Base-by-base conservation (phyloP, 192 early-diverging fungal genomes). In the Dissophora ornata region DNA sequence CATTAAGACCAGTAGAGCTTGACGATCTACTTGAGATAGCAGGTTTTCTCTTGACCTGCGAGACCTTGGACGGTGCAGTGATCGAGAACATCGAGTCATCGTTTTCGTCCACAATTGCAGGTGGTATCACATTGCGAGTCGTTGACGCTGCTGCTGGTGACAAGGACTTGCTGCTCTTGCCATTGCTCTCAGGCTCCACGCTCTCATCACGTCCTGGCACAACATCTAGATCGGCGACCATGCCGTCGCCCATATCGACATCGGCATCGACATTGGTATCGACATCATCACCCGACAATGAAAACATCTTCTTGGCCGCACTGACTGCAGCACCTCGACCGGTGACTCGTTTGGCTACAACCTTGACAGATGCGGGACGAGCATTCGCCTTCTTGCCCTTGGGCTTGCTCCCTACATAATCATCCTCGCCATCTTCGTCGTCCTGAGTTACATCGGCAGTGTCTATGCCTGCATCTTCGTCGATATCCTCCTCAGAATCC, bases 31-130 rank as follows among this genome's bases (percentile, higher is more conserved):
- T 47, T 9, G 34, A 42, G 3, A 32, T 18, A 1, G 50, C 16
- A 0, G 30, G 21, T 38, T 63, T 46, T 41, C 67, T 77, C 64
- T 77, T 77, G 25, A 60, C 63, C 45, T 62, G 57, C n/a, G 63
- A 41, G 1, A 67, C 64, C 38, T 77, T 77, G 36, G 71, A 77
- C 16, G 71, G 71, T 1, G 53, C 58, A 5, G 21, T 62, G 30
- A 77, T 77, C 19, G 58, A 60, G 44, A 77, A 77, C 71, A 77
- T 77, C 38, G 58, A 54, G 32, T 77, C 71, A 18, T 77, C 71
- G 25, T 74, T 62, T 10, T 59, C 56, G 28, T 77, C 57, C 48
- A 66, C 56, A 21, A 74, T 53, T 41, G 49, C 62, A 8, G 62
- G 53, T 25, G 70, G 70, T 22, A 64, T 42, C 42, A 8, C 19